Conservation (phyloP, 129 eudicot species). For the Tanacetum coccineum region DNA sequence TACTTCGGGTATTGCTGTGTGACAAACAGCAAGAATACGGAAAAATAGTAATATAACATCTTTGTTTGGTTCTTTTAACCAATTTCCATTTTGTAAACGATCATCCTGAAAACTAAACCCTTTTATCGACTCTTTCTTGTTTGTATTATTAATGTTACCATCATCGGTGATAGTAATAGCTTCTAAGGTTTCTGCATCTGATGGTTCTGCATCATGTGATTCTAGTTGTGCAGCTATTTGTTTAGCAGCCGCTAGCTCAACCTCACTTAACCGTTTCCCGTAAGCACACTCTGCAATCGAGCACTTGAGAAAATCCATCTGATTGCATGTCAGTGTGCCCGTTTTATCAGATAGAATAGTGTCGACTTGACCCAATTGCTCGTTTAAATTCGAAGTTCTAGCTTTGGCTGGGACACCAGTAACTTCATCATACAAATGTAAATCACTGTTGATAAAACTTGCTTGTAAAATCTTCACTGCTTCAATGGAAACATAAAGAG, state of each 20-base stretch:
- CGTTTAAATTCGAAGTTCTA: slow-evolving; percentile 76
- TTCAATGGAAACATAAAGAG: slow-evolving; percentile 71
- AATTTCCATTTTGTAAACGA: slow-evolving; percentile 45
- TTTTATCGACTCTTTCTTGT: slow-evolving; percentile 26
- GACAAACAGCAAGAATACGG: slow-evolving; percentile 68
- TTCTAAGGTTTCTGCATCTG: slow-evolving; percentile 17
- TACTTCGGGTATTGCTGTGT: slow-evolving; percentile 63
- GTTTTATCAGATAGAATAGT: slow-evolving; percentile 78
- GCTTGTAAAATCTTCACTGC: slow-evolving; percentile 71
- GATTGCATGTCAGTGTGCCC: slow-evolving; percentile 79
- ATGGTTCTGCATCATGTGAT: slow-evolving; percentile 28
- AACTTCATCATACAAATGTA: slow-evolving; percentile 51
- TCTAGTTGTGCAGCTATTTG: slow-evolving; percentile 43
- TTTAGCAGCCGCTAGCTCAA: slow-evolving; percentile 64
- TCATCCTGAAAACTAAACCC: slow-evolving; percentile 70
- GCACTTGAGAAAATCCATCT: slow-evolving; percentile 76
- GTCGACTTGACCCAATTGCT: slow-evolving; percentile 76
- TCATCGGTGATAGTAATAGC: slow-evolving; percentile 22
- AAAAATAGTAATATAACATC: slow-evolving; percentile 45
- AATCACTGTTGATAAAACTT: slow-evolving; percentile 52
- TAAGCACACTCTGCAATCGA: slow-evolving; percentile 74
- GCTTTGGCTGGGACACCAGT: slow-evolving; percentile 51
- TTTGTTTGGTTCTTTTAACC: slow-evolving; percentile 43
- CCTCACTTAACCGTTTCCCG: slow-evolving; percentile 56
- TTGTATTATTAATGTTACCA: neutral